Evolutionary conservation across 2,329 filamentous ascomycete species (phyloP), one percentile per base, ranked within the genome.

Genomic region (Cadophora gregata): DNA sequence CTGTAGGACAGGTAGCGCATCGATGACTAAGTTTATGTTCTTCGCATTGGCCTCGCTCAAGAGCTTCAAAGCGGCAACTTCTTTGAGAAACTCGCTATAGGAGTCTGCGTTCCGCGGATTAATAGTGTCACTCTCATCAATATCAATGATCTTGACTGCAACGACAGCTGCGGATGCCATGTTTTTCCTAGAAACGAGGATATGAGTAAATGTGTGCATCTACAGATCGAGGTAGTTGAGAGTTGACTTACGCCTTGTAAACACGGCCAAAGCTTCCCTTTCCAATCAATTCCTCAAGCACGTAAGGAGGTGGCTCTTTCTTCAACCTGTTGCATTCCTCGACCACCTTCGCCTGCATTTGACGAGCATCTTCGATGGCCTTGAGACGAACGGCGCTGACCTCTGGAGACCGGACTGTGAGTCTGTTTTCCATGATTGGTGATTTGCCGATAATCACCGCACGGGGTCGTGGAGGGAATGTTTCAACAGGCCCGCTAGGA

Each of bases 131-230:
- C 87, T 86, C 74, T 91, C 90, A 74, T 96, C 92, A 56, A 95
- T 91, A 76, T 94, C 90, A 75, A 94, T 92, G 72, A 94, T 94
- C 79, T 96, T 93, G 75, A 93, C 85, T 21, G 91, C 90, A 27
- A 93, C 90, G 25, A 92, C 69, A 2, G 79, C 69, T 84, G 75
- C 72, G 61, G 76, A 73, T n/a, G 62, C 71, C 71, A 76, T 75
- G 60, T 77, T 72, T 55, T 70, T 72, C 27, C 76, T 79, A 63
- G 66, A 33, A 24, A 48, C 25, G 51, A 62, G 62, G 24, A 64
- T 64, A 24, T 48, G 27, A 33, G 31, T 70, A 53, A 68, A 31
- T 67, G 27, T 48, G 12, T 61, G 70, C 67, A 65, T 69, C 19
- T 9, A 21, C 19, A 47, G 5, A 21, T 21, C 2, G 19, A 5